Evolutionary conservation across 176 grass and related monocot genomes (phyloP), one percentile per base, ranked within the genome.

Genomic region (Triticum timopheevii): DNA sequence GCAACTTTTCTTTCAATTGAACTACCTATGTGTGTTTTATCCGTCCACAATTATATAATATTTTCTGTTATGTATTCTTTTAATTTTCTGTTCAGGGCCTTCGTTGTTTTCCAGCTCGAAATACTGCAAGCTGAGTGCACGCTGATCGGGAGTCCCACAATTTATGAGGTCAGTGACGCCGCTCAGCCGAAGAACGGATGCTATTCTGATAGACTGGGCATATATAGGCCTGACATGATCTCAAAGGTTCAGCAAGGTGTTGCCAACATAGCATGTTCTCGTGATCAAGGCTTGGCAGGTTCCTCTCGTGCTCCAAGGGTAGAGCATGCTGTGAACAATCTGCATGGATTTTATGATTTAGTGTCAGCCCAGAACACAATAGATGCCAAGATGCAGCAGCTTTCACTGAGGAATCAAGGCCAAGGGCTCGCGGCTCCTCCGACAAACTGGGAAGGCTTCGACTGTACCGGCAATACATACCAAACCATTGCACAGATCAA

Each of bases 401-500:
- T 78, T 79, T 80, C 73, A 54, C 19, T 52, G 63, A 78, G 52
- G 49, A 64, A 93, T 68, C 90, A 88, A 89, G 80, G 92, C 83
- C 88, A 93, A 80, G 91, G 84, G 40, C 82, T 40, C 38, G 8
- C 8, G 38, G 8, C 38, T 93, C 63, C 89, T 42, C 64, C 73
- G 4, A 63, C 65, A 20, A 69, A 38, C 73, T 88, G 82, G 35
- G 40, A 42, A 11, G 78, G 59, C 35, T 88, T 31, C 90, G 45
- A 78, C 13, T 50, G 84, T 87, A 81, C 90, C 38, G 77, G 33
- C 42, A 90, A 81, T 87, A 79, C 68, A 33, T 77, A 93, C 20
- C 92, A 84, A 83, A 89, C 88, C 66, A 85, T 92, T 28, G 49
- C 82, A 17, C 92, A 94, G 74, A 95, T 98, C 69, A 95, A 95